A percentile compares a stretch with the other conserved stretches of the same genome.
These are phyloP conservation scores for Cucurbita moschata DNA, from an alignment of 306 rosid species.

Conservation along the genomic window DNA sequence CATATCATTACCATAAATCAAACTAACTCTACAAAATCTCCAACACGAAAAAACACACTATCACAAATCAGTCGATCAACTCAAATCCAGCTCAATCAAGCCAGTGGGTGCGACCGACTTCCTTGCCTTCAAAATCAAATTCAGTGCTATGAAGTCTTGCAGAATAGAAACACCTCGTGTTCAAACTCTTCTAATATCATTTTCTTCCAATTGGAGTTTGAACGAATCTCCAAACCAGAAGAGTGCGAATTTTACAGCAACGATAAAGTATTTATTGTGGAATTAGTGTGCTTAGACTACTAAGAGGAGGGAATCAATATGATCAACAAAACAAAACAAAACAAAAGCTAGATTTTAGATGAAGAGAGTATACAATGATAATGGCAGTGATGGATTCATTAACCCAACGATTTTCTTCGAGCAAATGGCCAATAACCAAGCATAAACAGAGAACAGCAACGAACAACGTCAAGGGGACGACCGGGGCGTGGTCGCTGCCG, in stretches of 20 bases:
- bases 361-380: constrained; percentile 25
- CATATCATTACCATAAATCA: not conserved
- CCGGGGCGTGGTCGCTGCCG: constrained; percentile 38
- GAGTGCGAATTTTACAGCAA: not conserved
- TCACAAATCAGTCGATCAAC: not conserved
- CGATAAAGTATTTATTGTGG: not conserved
- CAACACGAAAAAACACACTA: not conserved
- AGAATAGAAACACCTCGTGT: not conserved
- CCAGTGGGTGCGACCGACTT: not conserved
- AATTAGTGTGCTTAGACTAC: too few species aligned
- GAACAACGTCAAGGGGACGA: constrained; percentile 50
- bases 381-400: constrained; percentile 88
- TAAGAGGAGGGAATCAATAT: not conserved
- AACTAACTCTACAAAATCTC: not conserved
- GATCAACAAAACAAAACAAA: not conserved
- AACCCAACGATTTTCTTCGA: constrained; percentile 65
- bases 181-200: not conserved
- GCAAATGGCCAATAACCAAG: constrained; percentile 59
- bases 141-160: too few species aligned
- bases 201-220: not conserved
- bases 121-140: not conserved
- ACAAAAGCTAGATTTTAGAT: not conserved
- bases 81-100: not conserved
- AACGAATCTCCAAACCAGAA: not conserved
- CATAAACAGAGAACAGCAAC: constrained; percentile 72